These are phyloP conservation scores for Carex scoparia DNA, from an alignment of 176 grass and related monocot species.

Conservation along the genomic window DNA sequence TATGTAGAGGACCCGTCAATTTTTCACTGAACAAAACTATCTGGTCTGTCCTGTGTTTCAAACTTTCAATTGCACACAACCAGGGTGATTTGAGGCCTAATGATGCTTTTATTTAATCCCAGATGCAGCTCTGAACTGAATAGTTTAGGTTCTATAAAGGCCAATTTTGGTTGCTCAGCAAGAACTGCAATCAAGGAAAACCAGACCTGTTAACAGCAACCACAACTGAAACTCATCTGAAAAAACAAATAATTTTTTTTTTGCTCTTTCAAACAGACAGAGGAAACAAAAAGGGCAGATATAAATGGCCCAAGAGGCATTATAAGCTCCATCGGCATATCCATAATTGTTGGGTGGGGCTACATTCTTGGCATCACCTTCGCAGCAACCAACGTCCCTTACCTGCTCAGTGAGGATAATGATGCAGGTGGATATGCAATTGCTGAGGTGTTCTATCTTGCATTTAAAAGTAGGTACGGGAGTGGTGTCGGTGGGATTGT, in stretches of 20 bases:
- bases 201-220: background rate
- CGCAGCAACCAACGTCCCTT: conserved; percentile 31
- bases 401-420: conserved; percentile 27
- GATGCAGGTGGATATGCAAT: conserved; percentile 48
- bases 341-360: conserved; percentile 41
- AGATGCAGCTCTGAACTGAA: too few species aligned
- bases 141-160: too few species aligned
- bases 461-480: conserved; percentile 40
- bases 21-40: background rate
- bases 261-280: conserved; percentile 24
- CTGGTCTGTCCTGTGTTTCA: background rate
- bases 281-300: conserved; percentile 52
- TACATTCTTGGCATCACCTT: conserved; percentile 46
- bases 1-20: background rate
- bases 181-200: too few species aligned
- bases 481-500: conserved; percentile 39
- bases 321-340: conserved; percentile 41
- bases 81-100: background rate
- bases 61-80: background rate
- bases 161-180: too few species aligned
- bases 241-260: background rate
- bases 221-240: background rate
- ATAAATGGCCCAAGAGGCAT: conserved; percentile 46
- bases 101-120: background rate
- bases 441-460: conserved; percentile 46